phyloP scores from a whole-genome alignment of 2,329 filamentous ascomycete genomes.

The Paecilomyces sp. region DNA sequence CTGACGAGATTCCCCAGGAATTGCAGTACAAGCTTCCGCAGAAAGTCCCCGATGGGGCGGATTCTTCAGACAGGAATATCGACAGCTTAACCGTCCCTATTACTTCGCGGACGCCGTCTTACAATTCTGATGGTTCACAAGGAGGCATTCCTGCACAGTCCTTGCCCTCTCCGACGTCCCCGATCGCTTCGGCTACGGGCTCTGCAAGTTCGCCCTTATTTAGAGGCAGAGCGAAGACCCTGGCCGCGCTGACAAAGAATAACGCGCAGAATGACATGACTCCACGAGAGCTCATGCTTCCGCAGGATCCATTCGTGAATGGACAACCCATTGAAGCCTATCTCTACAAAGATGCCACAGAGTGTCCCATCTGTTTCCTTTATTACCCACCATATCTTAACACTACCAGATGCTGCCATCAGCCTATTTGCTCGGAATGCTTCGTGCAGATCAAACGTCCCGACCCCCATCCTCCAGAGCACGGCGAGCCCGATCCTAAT shows the following conservation, averaged over 20 bases:
- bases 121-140: conserved; percentile 65
- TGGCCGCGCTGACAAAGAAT: conserved; percentile 74
- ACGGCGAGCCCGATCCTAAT: conserved; percentile 46
- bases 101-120: conserved; percentile 66
- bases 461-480: conserved; percentile 83
- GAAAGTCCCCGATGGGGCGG: conserved; percentile 38
- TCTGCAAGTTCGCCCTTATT: conserved; percentile 53
- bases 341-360: conserved; percentile 80
- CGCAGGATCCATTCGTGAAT: conserved; percentile 80
- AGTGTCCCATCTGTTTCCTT: conserved; percentile 95
- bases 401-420: conserved; percentile 88
- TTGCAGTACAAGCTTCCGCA: conserved; percentile 47
- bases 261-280: conserved; percentile 63
- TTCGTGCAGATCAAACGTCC: conserved; percentile 97
- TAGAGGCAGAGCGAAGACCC: conserved; percentile 77
- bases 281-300: conserved; percentile 71
- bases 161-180: conserved; percentile 51
- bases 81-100: conserved; percentile 75
- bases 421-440: conserved; percentile 95
- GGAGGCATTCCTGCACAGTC: conserved; percentile 57
- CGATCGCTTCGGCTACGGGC: conserved; percentile 46
- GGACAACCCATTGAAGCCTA: conserved; percentile 91
- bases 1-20: conserved; percentile 75
- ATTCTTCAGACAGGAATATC: conserved; percentile 53
- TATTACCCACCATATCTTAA: conserved; percentile 95